Percentiles rank a stretch among this genome's conserved stretches.
These are phyloP conservation scores for Echites panduratus DNA, from an alignment of 257 asterid species.

Conservation along the genomic window DNA sequence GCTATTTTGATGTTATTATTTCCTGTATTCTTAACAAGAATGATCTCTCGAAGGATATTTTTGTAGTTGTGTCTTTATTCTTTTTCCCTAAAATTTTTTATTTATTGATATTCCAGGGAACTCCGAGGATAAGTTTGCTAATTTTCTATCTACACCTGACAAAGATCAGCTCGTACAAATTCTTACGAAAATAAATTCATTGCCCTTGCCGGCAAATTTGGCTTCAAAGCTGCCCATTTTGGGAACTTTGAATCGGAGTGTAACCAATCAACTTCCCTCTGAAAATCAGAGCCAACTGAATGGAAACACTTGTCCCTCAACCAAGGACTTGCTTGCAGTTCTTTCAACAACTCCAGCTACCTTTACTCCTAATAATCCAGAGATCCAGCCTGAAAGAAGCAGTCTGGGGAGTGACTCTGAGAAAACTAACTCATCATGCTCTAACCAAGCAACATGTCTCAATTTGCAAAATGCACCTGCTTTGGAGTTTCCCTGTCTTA, in stretches of 20 bases:
- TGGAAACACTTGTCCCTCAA: slow-evolving; percentile 42
- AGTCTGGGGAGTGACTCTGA: slow-evolving; percentile 59
- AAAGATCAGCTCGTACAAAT: slow-evolving; percentile 65
- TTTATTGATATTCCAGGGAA: slow-evolving; percentile 39
- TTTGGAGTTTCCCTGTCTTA: slow-evolving; percentile 26
- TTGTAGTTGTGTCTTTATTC: background rate
- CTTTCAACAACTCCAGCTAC: slow-evolving; percentile 46
- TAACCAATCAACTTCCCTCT: slow-evolving; percentile 27
- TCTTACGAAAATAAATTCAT: slow-evolving; percentile 55
- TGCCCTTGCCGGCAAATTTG: slow-evolving; percentile 49
- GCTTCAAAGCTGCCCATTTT: slow-evolving; percentile 34
- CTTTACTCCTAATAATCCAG: slow-evolving; percentile 30
- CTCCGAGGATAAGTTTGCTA: slow-evolving; percentile 33
- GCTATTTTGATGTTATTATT: background rate
- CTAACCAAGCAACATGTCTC: slow-evolving; percentile 32
- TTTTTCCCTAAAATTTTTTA: background rate
- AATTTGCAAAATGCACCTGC: slow-evolving; percentile 33
- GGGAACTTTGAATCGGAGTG: slow-evolving; percentile 27
- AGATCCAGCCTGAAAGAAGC: slow-evolving; percentile 49
- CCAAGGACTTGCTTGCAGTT: slow-evolving; percentile 67
- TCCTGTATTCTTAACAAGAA: background rate
- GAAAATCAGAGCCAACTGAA: slow-evolving; percentile 29
- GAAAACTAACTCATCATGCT: slow-evolving; percentile 53
- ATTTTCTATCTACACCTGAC: slow-evolving; percentile 32
- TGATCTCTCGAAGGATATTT: slow-evolving; percentile 2